Percentiles rank a stretch among this genome's conserved stretches.
phyloP scores from a whole-genome alignment of 148 eudicot genomes.

The Rhododendron kiyosumense region DNA sequence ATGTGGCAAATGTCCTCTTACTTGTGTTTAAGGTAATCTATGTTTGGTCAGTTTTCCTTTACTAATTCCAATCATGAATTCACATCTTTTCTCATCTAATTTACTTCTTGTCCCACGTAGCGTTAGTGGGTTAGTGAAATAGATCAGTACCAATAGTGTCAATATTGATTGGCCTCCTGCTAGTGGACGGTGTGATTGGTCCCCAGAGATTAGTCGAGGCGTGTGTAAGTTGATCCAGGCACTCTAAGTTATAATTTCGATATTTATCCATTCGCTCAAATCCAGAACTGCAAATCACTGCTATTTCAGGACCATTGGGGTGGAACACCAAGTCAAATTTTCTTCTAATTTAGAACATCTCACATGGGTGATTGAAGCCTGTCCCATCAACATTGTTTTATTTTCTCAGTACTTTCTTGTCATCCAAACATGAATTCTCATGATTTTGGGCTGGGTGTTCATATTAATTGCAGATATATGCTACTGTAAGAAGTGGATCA shows the following conservation, averaged over 20 bases:
- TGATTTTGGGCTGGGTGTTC: not conserved
- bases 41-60: not conserved
- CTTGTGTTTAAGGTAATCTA: slow-evolving; percentile 55
- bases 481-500: slow-evolving; percentile 60
- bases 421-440: not conserved
- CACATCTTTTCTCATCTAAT: not conserved
- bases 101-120: not conserved
- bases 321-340: not conserved
- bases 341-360: not conserved
- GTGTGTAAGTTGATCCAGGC: not conserved
- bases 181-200: not conserved
- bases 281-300: not conserved
- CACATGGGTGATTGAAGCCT: not conserved
- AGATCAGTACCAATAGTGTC: not conserved
- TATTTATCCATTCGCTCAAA: not conserved
- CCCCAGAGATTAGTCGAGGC: not conserved
- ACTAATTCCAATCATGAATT: not conserved
- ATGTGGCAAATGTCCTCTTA: slow-evolving; percentile 49
- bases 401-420: not conserved
- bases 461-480: slow-evolving; percentile 49
- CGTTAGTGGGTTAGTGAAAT: not conserved
- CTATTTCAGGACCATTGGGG: not conserved
- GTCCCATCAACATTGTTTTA: not conserved
- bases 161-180: not conserved
- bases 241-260: not conserved